Evolutionary conservation across 768 basidiomycete genomes (phyloP), one percentile per base, ranked within the genome.

Genomic region (Russula sp.): DNA sequence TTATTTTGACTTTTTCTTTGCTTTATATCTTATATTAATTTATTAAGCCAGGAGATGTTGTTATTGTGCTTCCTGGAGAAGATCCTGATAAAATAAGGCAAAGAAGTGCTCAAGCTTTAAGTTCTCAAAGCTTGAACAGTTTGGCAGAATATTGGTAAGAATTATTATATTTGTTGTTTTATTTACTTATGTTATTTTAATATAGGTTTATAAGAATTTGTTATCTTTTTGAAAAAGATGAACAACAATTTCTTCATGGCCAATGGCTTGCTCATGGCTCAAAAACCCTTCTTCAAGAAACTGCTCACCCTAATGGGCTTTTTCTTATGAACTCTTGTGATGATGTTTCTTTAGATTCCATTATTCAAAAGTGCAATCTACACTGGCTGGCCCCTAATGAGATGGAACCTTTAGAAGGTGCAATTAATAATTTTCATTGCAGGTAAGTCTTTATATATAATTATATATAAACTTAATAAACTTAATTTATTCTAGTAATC

Each of bases 241-340:
- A 68, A 11, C 68, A 68, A 59, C 85, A 84, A 70, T 80, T 77
- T 75, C 85, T 88, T 60, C 89, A 91, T 72, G 87, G 81, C 1
- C 86, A 87, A 61, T 91, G 89, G 89, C 79, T 84, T 62, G 75
- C 77, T 9, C 89, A 89, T 75, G 84, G 84, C 11, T 83, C 79
- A 22, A 84, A 86, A 67, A 89, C 87, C 0, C 67, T 87, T 11
- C 75, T 90, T 1, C 85, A 89, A 67, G 84, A 91, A 68, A 79
- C 81, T 0, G 79, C 87, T 0, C 88, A 91, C 61, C 79, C 88
- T 0, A 80, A 82, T 63, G 78, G 81, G 0, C 75, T 90, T 0
- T 87, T 80, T 68, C 75, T 83, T 11, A 75, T 85, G 62, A 73
- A 82, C 26, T 75, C 78, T 7, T 91, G 89, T 67, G 83, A 81